Evolutionary conservation across 805 yeast species (phyloP), one percentile per base, ranked within the genome.

Genomic region (Blastobotrys peoriensis): DNA sequence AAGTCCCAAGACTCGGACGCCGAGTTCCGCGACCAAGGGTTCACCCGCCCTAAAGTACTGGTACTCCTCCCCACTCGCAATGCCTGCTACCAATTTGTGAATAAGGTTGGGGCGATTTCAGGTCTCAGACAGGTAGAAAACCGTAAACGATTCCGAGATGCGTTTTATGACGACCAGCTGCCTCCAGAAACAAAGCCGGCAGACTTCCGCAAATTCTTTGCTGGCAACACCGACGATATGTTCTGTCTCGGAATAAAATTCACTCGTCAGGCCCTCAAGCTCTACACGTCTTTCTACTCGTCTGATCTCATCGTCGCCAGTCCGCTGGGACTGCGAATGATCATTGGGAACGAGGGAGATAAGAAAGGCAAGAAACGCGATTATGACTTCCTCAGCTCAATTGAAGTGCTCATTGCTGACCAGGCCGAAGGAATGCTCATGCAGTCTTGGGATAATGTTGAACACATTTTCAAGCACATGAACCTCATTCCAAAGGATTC

Each of bases 361-460:
- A 56, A 50, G 44, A 44, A n/a, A 41, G 19, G 21, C 19, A 63
- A 67, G 58, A 77, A 79, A 58, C 70, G 81, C 46, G 87, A 83
- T 53, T 76, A 74, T 45, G 96, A 89, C 62, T 93, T 88, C 57
- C 65, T 93, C 47, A 81, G 94, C 27, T 88, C 97, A 1, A 86
- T 93, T 52, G 98, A 93, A 62, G 63, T 93, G 3, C 63, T 83
- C 40, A 66, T 89, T 16, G 65, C 87, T 33, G 98, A 93, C 63
- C 86, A 85, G 56, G 78, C 93, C 9, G 88, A 88, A 58, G 85
- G 87, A 23, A 71, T 89, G 51, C 84, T 86, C 58, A 84, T 83
- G 84, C 98, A 93, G 65, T 87, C 89, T 58, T 84, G 97, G 89
- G 83, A 83, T 30, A 95, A 91, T 65, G 73, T 93, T 5, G 64